Evolutionary conservation across 345 rosid species (phyloP).

Genomic region (Gossypium mustelinum): DNA sequence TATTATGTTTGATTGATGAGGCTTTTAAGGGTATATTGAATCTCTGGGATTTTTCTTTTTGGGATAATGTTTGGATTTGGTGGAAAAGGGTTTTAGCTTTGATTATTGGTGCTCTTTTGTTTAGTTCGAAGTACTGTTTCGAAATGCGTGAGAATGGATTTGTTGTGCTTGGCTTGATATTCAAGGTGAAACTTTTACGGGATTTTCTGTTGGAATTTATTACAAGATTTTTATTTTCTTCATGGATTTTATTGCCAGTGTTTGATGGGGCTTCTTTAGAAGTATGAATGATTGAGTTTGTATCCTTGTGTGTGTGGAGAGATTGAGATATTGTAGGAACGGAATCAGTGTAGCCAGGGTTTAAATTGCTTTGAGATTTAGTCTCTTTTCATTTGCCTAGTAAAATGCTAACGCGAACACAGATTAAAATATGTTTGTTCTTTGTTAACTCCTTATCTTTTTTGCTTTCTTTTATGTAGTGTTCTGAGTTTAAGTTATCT

Average conservation of each 20-base stretch:
- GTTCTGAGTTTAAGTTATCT: neutral
- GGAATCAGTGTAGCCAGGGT: neutral
- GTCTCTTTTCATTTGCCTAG: neutral
- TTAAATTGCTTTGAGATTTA: neutral
- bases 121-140: neutral
- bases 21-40: slow-evolving; percentile 2
- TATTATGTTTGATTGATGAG: neutral
- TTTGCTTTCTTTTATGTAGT: neutral
- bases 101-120: neutral
- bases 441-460: neutral
- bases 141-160: slow-evolving; percentile 5
- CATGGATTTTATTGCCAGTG: neutral
- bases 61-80: neutral
- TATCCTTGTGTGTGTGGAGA: neutral
- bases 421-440: neutral
- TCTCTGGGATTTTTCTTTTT: neutral
- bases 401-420: neutral
- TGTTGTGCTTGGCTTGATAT: slow-evolving; percentile 7
- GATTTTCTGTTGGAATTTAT: neutral
- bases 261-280: neutral
- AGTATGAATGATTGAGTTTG: neutral
- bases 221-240: neutral
- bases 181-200: neutral
- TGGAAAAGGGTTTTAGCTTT: slow-evolving; percentile 11
- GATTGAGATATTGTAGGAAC: neutral